Evolutionary conservation across 306 rosid species (phyloP).

Genomic region (Coriaria nepalensis): DNA sequence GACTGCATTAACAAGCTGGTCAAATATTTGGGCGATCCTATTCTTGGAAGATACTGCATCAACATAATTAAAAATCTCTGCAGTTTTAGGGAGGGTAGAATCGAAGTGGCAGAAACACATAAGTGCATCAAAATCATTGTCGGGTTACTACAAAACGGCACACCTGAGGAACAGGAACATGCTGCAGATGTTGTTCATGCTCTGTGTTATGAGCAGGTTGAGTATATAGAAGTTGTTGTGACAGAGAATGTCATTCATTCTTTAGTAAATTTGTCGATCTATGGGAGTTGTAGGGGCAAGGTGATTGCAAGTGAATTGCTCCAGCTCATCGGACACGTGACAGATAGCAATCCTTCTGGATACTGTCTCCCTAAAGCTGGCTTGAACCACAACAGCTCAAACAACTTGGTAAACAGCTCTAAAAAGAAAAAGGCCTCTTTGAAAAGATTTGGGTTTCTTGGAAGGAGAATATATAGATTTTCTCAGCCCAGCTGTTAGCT

Average conservation of each 20-base stretch:
- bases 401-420: neutral
- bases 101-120: slow-evolving; percentile 10
- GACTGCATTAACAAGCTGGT: slow-evolving; percentile 16
- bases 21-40: slow-evolving; percentile 5
- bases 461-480: too few species aligned
- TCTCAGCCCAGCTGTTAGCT: too few species aligned
- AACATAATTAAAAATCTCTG: slow-evolving; percentile 9
- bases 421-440: too few species aligned
- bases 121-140: slow-evolving; percentile 9
- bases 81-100: slow-evolving; percentile 8
- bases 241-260: slow-evolving; percentile 1
- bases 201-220: slow-evolving; percentile 11
- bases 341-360: slow-evolving; percentile 2
- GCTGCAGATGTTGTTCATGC: slow-evolving; percentile 11
- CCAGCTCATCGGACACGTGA: slow-evolving; percentile 4
- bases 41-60: slow-evolving; percentile 5
- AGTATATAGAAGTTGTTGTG: slow-evolving; percentile 9
- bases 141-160: slow-evolving; percentile 7
- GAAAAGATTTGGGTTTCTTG: too few species aligned
- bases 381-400: neutral
- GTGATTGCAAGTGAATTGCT: slow-evolving; percentile 11
- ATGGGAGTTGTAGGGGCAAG: slow-evolving; percentile 8
- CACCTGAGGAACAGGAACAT: slow-evolving; percentile 14
- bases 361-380: neutral
- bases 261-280: neutral